These are phyloP conservation scores for Hericium rajendrae DNA, from an alignment of 768 basidiomycete genomes.

Conservation along the genomic window DNA sequence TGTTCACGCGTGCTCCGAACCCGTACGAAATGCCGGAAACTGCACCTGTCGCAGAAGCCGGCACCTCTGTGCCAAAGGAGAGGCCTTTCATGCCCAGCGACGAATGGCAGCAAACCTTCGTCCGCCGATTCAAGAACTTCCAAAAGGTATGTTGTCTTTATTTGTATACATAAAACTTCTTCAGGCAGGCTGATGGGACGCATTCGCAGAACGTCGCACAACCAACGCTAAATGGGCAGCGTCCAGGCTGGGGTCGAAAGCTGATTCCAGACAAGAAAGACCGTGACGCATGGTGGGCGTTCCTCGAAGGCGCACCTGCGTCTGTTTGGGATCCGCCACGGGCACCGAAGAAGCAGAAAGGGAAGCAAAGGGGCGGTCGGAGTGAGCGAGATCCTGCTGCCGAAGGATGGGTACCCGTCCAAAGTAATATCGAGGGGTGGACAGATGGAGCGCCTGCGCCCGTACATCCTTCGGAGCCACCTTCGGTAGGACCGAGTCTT, in stretches of 20 bases:
- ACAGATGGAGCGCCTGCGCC: too few species aligned
- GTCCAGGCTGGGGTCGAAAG: conserved; percentile 20
- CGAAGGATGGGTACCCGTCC: conserved; percentile 1
- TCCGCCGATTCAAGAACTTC: conserved; percentile 54
- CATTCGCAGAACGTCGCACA: conserved; percentile 54
- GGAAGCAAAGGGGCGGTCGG: conserved; percentile 6
- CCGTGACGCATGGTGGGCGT: conserved; percentile 75
- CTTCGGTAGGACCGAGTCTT: too few species aligned
- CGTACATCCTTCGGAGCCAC: too few species aligned
- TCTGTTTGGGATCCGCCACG: conserved; percentile 56
- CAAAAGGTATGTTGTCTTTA: conserved; percentile 39
- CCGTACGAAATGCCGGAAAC: conserved; percentile 40
- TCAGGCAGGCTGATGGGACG: neutral
- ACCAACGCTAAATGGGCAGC: conserved; percentile 42
- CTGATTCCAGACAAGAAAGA: conserved; percentile 62
- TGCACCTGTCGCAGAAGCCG: conserved; percentile 12
- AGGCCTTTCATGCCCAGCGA: conserved; percentile 44
- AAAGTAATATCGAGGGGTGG: neutral
- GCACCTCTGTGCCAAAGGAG: conserved; percentile 6
- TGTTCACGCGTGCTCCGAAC: conserved; percentile 53
- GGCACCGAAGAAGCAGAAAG: conserved; percentile 21
- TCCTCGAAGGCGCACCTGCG: conserved; percentile 58
- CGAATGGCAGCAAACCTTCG: conserved; percentile 56
- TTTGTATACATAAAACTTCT: neutral
- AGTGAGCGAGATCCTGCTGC: neutral